phyloP scores from a whole-genome alignment of 352 stramenopile species.

The Aphanomyces stellatus region DNA sequence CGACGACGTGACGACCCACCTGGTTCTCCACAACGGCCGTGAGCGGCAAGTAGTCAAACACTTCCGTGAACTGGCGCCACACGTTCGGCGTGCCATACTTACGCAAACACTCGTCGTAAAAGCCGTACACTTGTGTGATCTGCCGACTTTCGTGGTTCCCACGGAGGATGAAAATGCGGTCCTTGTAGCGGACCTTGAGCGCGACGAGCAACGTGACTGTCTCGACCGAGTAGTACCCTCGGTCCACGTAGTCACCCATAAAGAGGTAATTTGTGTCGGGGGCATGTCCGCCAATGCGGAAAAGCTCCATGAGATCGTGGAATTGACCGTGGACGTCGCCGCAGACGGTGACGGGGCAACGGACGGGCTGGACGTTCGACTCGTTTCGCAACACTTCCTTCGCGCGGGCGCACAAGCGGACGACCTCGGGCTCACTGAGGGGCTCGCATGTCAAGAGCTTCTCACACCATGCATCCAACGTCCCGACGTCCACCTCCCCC shows the following conservation, averaged over 20 bases:
- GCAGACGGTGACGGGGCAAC: slow-evolving; percentile 96
- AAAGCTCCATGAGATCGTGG: slow-evolving; percentile 59
- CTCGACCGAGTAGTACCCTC: slow-evolving; percentile 96
- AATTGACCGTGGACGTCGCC: slow-evolving; percentile 58
- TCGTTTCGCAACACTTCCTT: slow-evolving; percentile 96
- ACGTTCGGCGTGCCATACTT: slow-evolving; percentile 94
- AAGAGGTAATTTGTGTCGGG: slow-evolving; percentile 97
- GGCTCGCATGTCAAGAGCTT: slow-evolving; percentile 91
- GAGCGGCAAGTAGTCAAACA: slow-evolving; percentile 95
- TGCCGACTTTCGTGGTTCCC: slow-evolving; percentile 95
- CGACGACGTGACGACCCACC: slow-evolving; percentile 21
- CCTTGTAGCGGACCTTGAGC: slow-evolving; percentile 92
- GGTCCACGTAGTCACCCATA: slow-evolving; percentile 99
- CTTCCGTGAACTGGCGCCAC: slow-evolving; percentile 75
- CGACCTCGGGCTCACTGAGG: slow-evolving; percentile 93
- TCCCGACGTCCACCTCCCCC: slow-evolving; percentile 64
- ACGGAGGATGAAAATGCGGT: slow-evolving; percentile 85
- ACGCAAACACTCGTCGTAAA: slow-evolving; percentile 97
- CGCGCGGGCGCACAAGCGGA: slow-evolving; percentile 90
- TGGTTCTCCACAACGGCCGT: slow-evolving; percentile 93
- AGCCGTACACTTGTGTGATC: slow-evolving; percentile 96
- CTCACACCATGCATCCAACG: slow-evolving; percentile 92
- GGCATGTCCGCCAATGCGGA: slow-evolving; percentile 76
- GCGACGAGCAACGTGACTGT: slow-evolving; percentile 87
- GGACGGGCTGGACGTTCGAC: slow-evolving; percentile 95